Base-by-base conservation (phyloP, 768 basidiomycete genomes). In the Guyanaporus albipodus region DNA sequence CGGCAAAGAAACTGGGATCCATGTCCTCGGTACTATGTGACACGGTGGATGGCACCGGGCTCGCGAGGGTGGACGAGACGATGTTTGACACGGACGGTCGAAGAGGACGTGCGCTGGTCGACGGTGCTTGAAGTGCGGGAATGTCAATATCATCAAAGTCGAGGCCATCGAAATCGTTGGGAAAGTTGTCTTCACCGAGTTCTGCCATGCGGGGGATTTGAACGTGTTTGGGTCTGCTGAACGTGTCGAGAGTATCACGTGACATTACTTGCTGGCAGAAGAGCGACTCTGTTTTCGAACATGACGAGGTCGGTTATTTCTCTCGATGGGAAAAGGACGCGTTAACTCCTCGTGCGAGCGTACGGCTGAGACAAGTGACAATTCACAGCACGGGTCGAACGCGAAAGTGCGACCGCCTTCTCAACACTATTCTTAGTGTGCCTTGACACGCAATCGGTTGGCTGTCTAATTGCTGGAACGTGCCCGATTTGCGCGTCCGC, bases 81-180 rank as follows among this genome's bases (percentile, higher is more conserved):
- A 21, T 33, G 38, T 21, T 38, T 23, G 31, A 40, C 35, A 17
- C n/a, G 15, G 47, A 35, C 6, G 37, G 18, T 38, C 47, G 33
- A 38, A 42, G 37, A 48, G 34, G 15, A 23, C 10, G 9, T 32
- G 31, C 36, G 19, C 10, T 28, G 36, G 23, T 17, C 12, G 43
- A n/a, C 6, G 40, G 50, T 19, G 49, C 53, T 44, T 64, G 59
- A 23, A 70, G 61, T 42, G 43, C 66, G 8, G 71, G 63, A 18
- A 70, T 46, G 10, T 48, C 70, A 18, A 70, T 46, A 11, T 48
- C 70, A 22, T 78, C 70, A 49, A 74, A 77, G 51, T 74, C 70
- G 18, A 80, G 36, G 14, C 72, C 73, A 4, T 72, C 72, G 47
- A 82, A 77, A 19, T 76, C 73, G 55, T 83, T 82, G 0, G 73